A percentile compares a stretch with the other conserved stretches of the same genome.
Conservation (phyloP, 106 monocot species). For the Vanilla planifolia region DNA sequence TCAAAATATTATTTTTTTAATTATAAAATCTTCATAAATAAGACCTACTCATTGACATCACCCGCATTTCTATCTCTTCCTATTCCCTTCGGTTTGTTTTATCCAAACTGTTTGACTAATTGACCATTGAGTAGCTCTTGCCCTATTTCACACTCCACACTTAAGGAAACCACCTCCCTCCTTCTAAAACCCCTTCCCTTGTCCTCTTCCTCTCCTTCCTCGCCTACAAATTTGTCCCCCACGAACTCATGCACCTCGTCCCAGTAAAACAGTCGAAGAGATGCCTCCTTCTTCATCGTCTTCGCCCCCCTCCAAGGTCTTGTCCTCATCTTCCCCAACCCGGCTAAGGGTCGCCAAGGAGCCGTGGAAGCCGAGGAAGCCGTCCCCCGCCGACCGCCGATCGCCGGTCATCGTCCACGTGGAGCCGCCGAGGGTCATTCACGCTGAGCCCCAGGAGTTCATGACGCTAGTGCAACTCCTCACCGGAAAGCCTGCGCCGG, state of each 20-base stretch:
- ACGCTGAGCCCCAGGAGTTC: slow-evolving; percentile 27
- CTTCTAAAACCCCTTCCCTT: neutral
- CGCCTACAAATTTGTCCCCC: neutral
- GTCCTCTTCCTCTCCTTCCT: neutral
- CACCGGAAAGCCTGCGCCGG: slow-evolving; percentile 10
- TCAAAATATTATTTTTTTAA: too few relatives aligned
- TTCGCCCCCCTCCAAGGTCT: neutral
- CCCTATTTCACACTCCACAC: neutral
- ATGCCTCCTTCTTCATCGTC: slow-evolving; percentile 1
- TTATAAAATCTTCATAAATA: too few relatives aligned
- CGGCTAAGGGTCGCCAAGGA: neutral
- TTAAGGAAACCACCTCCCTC: neutral
- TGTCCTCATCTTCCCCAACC: neutral
- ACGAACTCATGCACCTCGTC: neutral
- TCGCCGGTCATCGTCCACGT: slow-evolving; percentile 13
- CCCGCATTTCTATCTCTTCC: too few relatives aligned
- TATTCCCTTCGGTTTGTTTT: too few relatives aligned
- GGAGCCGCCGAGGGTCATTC: slow-evolving; percentile 15
- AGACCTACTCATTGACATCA: too few relatives aligned
- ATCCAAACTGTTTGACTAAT: too few relatives aligned
- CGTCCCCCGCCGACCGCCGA: neutral
- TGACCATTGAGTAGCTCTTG: too few relatives aligned
- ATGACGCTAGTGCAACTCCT: slow-evolving; percentile 22
- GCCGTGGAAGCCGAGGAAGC: neutral
- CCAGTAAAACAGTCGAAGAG: neutral